These are phyloP conservation scores for Blastocystis sp. DNA, from an alignment of 352 stramenopile species.

Conservation along the genomic window DNA sequence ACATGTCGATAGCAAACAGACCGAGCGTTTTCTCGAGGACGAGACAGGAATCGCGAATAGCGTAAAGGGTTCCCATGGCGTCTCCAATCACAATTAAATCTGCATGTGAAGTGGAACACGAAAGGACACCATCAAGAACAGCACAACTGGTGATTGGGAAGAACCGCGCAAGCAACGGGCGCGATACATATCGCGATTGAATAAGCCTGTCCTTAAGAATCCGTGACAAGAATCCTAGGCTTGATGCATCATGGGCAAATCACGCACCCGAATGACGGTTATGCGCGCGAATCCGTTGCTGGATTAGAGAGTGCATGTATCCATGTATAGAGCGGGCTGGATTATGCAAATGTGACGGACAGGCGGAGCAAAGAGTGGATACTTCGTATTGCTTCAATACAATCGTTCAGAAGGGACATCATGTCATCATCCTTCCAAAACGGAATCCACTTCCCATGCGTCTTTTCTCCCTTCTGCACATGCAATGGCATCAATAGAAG, in stretches of 20 bases:
- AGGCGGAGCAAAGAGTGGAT: no score
- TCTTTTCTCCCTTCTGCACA: not conserved
- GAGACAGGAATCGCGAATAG: not conserved
- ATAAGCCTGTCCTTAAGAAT: not conserved
- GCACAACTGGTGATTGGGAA: not conserved
- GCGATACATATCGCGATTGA: constrained; percentile 16
- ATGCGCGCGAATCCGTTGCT: not conserved
- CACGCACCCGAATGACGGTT: not conserved
- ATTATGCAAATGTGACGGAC: not conserved
- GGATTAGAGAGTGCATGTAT: not conserved
- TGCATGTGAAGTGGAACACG: not conserved
- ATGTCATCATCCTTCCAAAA: not conserved
- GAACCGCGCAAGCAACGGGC: not conserved
- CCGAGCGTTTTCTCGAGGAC: not conserved
- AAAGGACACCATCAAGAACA: not conserved
- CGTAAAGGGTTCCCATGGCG: constrained; percentile 29
- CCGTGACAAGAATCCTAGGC: not conserved
- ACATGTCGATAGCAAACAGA: not conserved
- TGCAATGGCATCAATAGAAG: not conserved
- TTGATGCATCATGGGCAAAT: not conserved
- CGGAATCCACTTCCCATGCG: not conserved
- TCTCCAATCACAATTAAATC: constrained; percentile 6
- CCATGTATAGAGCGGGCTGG: not conserved
- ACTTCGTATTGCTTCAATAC: no score
- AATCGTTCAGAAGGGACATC: no score